Conservation (phyloP, 179 eudicot genomes). For the Silene noctiflora region DNA sequence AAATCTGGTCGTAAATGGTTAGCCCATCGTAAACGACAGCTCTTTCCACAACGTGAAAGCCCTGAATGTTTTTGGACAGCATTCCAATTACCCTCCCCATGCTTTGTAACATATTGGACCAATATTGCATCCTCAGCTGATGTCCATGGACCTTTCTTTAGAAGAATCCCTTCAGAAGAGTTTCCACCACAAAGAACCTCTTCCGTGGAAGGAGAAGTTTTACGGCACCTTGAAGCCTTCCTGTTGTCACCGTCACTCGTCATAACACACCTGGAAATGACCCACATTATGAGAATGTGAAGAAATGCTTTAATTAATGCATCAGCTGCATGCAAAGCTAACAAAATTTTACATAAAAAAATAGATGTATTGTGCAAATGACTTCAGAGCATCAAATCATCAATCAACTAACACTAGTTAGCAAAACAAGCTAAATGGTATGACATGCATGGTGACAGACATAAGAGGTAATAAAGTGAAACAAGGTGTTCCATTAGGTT, state of each 20-base stretch:
- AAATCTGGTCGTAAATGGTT: constrained; percentile 51
- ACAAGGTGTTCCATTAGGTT: too few species aligned
- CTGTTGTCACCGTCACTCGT: constrained; percentile 33
- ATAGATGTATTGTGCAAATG: neutral
- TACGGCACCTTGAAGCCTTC: constrained; percentile 36
- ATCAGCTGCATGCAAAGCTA: neutral
- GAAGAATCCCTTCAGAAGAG: constrained; percentile 26
- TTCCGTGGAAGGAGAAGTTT: constrained; percentile 36
- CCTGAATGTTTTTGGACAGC: constrained; percentile 49
- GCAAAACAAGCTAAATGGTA: neutral
- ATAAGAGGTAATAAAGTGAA: neutral
- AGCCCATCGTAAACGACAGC: constrained; percentile 54
- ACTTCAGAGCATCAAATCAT: neutral
- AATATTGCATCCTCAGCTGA: constrained; percentile 44
- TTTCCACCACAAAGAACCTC: constrained; percentile 33
- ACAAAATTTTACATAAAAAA: neutral
- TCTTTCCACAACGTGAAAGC: constrained; percentile 50
- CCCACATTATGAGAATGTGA: constrained; percentile 11
- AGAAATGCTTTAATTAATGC: constrained; percentile 1
- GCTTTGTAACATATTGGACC: constrained; percentile 39
- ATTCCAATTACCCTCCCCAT: constrained; percentile 57
- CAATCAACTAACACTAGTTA: neutral
- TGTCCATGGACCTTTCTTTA: constrained; percentile 56
- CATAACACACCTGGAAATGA: constrained; percentile 27
- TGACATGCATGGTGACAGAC: neutral